Conservation (phyloP, 75 land plant species). For the Pinus taeda region DNA sequence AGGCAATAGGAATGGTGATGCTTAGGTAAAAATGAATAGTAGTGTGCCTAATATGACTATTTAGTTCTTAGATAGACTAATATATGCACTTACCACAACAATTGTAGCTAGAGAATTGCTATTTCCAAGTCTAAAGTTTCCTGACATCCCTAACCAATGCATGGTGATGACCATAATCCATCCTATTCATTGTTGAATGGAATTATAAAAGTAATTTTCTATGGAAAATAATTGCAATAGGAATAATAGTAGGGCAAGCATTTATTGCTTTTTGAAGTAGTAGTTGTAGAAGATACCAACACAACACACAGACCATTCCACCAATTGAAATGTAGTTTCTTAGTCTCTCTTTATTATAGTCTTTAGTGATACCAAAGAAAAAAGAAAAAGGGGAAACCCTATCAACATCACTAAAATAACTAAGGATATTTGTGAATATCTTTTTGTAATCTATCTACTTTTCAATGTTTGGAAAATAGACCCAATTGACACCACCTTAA, state of each 20-base stretch:
- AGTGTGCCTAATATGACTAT: conserved; percentile 74
- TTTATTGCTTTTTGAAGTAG: conserved; percentile 82
- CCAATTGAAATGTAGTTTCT: conserved; percentile 27
- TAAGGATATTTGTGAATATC: conserved; percentile 30
- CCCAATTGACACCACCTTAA: conserved; percentile 96
- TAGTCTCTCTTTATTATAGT: conserved; percentile 12
- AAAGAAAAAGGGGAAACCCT: conserved; percentile 21
- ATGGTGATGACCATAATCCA: conserved; percentile 75
- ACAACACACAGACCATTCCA: conserved; percentile 46
- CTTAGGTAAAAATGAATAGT: conserved; percentile 81
- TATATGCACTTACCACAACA: conserved; percentile 94
- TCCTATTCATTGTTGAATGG: conserved; percentile 14
- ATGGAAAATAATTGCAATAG: conserved; percentile 47
- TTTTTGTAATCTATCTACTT: conserved; percentile 59
- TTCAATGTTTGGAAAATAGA: conserved; percentile 75
- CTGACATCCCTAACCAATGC: conserved; percentile 76
- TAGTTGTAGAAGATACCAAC: conserved; percentile 86
- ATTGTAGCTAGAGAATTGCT: conserved; percentile 88
- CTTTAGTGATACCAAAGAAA: background rate
- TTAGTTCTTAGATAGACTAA: conserved; percentile 78
- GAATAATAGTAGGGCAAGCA: conserved; percentile 54
- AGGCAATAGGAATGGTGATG: conserved; percentile 60
- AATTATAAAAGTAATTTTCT: conserved; percentile 28
- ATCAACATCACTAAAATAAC: conserved; percentile 27
- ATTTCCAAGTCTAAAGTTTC: conserved; percentile 92